Conservation (phyloP, 345 rosid genomes). For the Populus ilicifolia region DNA sequence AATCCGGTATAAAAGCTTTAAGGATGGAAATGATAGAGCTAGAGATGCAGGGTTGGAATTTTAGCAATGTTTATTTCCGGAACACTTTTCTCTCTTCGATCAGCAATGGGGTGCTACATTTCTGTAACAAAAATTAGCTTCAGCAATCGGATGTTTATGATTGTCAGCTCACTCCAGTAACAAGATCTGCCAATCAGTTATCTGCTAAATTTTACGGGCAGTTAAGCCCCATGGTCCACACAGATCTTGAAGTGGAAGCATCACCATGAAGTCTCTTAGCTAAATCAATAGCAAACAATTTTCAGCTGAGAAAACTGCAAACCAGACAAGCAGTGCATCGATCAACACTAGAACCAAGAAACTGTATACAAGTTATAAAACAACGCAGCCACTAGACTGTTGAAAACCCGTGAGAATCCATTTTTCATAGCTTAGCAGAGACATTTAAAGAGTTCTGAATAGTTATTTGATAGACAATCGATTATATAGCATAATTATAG, state of each 20-base stretch:
- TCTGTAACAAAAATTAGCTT: slow-evolving; percentile 4
- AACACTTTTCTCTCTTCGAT: background rate
- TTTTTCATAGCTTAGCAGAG: no score
- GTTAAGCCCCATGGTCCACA: background rate
- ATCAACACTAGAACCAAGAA: no score
- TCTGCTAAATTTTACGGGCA: background rate
- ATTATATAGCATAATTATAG: no score
- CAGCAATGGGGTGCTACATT: slow-evolving; percentile 4
- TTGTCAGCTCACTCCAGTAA: slow-evolving; percentile 1
- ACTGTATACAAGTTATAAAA: no score
- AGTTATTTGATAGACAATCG: no score
- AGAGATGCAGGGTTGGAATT: background rate
- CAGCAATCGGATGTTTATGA: background rate
- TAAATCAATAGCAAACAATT: background rate
- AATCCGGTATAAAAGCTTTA: background rate
- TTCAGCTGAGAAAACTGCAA: slow-evolving; percentile 11
- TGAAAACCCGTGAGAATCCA: no score
- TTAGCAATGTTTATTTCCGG: background rate
- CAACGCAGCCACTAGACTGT: no score
- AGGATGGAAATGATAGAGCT: background rate
- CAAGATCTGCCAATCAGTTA: background rate
- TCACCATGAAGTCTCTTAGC: background rate
- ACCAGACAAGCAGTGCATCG: background rate
- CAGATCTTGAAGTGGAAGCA: background rate
- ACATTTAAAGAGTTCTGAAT: no score